Base-by-base conservation (phyloP, 2,329 filamentous ascomycete genomes). In the Knoxdaviesia capensis region DNA sequence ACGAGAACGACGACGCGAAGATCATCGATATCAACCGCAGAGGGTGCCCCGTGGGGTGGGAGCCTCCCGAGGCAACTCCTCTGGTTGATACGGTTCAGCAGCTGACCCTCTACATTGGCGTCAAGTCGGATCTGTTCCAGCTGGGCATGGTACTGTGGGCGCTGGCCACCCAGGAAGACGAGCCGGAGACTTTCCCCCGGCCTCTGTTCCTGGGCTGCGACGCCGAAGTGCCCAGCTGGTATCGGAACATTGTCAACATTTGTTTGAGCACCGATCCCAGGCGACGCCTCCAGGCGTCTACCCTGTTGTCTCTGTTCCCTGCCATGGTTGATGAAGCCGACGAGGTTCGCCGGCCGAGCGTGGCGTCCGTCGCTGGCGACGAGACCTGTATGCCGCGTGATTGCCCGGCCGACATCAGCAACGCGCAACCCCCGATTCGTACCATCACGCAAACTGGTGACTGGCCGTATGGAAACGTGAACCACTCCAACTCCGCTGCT, bases 21-120 rank as follows among this genome's bases (percentile, higher is more conserved):
- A 96, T 98, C 49, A 98, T 98, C 54, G 90, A 98, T 58, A 94
- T 98, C 62, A 98, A 98, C 61, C 73, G 90, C 43, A 71, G 90
- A 51, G 90, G 90, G n/a, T 98, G 90, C 52, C 90, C 90, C 0
- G 83, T 96, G 5, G 88, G 88, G 29, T 98, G 90, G 90, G 90
- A 98, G 50, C 87, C 90, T 3, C 90, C 90, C 5, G 90, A 98
- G 59, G 80, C 92, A 43, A 80, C 78, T 10, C 71, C 74, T 5
- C 74, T 96, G 43, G 85, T 96, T 46, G 78, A 88, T 48, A 87
- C 78, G 57, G 83, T 82, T 44, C 87, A 94, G 57, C 74, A 85
- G 31, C 87, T 98, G 42, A 81, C 83, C 38, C 94, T 96, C 79
- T 94, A 93, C 54, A 96, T 98, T 54, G 88, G 90, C 8, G 86